Evolutionary conservation across 106 monocot genomes (phyloP).

Genomic region (Hemerocallis citrina): DNA sequence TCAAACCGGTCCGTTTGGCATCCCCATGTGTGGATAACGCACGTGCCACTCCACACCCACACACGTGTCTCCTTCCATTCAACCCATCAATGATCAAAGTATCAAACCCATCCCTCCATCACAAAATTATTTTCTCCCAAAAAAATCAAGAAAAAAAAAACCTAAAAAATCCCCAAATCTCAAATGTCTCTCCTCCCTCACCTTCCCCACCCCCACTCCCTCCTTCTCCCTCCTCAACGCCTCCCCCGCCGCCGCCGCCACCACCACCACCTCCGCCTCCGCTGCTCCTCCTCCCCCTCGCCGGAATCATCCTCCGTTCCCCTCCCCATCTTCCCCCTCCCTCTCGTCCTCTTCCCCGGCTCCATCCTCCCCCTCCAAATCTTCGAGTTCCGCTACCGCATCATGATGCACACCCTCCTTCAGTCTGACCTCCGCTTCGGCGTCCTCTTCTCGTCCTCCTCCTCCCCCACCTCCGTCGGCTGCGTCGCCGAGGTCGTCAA

Average conservation of each 20-base stretch:
- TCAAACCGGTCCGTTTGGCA: no score
- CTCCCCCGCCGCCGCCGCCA: constrained; percentile 7
- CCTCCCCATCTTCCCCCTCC: constrained; percentile 84
- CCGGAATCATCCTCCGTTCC: constrained; percentile 11
- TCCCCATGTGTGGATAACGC: no score
- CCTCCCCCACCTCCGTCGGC: constrained; percentile 53
- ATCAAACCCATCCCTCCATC: neutral
- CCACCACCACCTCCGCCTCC: constrained; percentile 1
- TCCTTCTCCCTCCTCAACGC: constrained; percentile 1
- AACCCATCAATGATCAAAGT: no score
- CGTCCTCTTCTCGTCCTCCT: constrained; percentile 51
- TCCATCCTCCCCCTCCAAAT: constrained; percentile 81
- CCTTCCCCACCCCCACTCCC: constrained; percentile 1
- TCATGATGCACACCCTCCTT: constrained; percentile 95
- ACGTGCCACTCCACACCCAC: no score
- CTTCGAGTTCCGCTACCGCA: constrained; percentile 99
- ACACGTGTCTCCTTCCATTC: no score
- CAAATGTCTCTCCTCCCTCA: constrained; percentile 1
- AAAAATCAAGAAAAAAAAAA: neutral
- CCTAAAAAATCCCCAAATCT: no score
- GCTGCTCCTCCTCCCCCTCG: constrained; percentile 10
- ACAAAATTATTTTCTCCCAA: neutral
- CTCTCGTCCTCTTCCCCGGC: constrained; percentile 90
- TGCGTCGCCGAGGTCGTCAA: constrained; percentile 93
- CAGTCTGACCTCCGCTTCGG: constrained; percentile 85